Percentiles rank a stretch among this genome's conserved stretches.
phyloP scores from a whole-genome alignment of 768 basidiomycete genomes.

The Astraeus odoratus region DNA sequence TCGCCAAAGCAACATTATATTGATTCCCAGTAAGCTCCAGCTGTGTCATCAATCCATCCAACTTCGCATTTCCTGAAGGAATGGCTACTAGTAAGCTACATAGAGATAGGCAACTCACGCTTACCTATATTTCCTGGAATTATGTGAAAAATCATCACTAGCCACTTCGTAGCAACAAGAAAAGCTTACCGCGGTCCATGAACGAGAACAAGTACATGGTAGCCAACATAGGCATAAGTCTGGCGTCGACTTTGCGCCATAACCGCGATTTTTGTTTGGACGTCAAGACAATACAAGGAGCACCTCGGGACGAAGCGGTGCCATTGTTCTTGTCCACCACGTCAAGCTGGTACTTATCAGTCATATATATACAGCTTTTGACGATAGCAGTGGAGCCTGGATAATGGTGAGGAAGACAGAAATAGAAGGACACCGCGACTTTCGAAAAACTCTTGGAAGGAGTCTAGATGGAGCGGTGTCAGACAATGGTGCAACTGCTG shows the following conservation, averaged over 20 bases:
- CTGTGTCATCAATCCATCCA: not conserved
- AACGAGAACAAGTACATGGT: slow-evolving; percentile 57
- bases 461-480: too few species aligned
- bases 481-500: too few species aligned
- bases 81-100: too few species aligned
- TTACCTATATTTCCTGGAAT: slow-evolving; percentile 2
- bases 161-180: not conserved
- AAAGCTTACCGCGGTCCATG: slow-evolving; percentile 47
- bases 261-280: slow-evolving; percentile 43
- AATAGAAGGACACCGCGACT: too few species aligned
- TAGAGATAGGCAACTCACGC: not conserved
- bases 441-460: too few species aligned
- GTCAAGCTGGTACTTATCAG: too few species aligned
- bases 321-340: not conserved
- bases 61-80: too few species aligned
- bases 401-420: too few species aligned
- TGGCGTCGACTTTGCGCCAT: slow-evolving; percentile 49
- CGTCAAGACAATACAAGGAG: slow-evolving; percentile 16
- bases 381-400: too few species aligned
- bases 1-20: too few species aligned
- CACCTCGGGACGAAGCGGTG: not conserved
- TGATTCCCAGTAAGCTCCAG: too few species aligned
- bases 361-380: too few species aligned
- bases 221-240: slow-evolving; percentile 49
- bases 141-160: not conserved